A percentile compares a stretch with the other conserved stretches of the same genome.
phyloP scores from a whole-genome alignment of 139 green algal species.

The Coelastrella sp. region DNA sequence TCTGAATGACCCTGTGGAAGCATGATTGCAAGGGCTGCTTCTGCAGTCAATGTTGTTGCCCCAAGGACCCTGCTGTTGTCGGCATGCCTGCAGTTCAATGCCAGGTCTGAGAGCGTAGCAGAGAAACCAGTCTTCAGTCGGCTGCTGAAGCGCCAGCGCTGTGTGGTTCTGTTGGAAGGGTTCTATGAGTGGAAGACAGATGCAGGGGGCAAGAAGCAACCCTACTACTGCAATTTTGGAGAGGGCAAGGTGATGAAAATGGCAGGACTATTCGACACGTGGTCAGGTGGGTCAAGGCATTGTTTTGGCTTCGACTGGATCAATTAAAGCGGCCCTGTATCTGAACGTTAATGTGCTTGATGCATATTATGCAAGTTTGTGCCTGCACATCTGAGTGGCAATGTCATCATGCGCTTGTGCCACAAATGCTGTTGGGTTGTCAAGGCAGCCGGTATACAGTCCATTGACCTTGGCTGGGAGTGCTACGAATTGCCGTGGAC shows the following conservation, averaged over 20 bases:
- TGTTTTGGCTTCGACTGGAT: too few relatives aligned
- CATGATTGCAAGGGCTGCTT: constrained; percentile 69
- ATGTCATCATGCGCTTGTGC: too few relatives aligned
- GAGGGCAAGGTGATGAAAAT: constrained; percentile 59
- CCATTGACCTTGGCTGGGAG: too few relatives aligned
- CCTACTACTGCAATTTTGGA: constrained; percentile 30
- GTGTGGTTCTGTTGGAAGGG: constrained; percentile 78
- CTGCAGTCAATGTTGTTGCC: background rate
- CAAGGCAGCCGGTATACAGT: too few relatives aligned
- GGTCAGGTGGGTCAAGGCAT: constrained; percentile 22
- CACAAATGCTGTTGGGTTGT: too few relatives aligned
- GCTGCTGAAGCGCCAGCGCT: constrained; percentile 58
- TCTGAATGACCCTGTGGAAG: constrained; percentile 61
- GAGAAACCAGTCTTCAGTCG: constrained; percentile 77
- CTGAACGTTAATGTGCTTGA: too few relatives aligned
- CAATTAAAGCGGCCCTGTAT: too few relatives aligned
- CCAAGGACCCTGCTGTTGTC: too few relatives aligned
- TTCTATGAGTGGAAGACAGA: constrained; percentile 91
- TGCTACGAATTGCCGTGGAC: too few relatives aligned
- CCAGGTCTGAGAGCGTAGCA: constrained; percentile 66
- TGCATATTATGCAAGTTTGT: too few relatives aligned
- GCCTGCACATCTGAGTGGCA: too few relatives aligned
- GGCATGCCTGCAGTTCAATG: constrained; percentile 68
- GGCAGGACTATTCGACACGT: constrained; percentile 76
- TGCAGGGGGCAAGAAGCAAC: constrained; percentile 72